Evolutionary conservation across 257 asterid species (phyloP), one percentile per base, ranked within the genome.

Genomic region (Nyctanthes arbortristis): DNA sequence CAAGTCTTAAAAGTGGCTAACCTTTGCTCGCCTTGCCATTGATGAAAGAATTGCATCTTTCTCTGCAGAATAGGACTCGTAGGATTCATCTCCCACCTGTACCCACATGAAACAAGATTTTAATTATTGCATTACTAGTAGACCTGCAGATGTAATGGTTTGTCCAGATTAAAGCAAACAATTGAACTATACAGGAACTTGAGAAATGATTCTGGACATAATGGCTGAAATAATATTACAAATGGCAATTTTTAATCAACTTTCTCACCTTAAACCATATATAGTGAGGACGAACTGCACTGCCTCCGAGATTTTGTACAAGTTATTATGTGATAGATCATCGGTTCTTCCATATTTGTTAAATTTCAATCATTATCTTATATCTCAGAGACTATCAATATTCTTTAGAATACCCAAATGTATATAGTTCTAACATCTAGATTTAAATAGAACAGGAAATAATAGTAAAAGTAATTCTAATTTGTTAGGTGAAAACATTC

Each of bases 11-110:
- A 37, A 56, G 71, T 68, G 59, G 68, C 90, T 77, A 74, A 93
- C 99, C 96, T 89, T 79, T 59, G 99, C 99, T 56, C 97, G 99
- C 71, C 93, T 80, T 25, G 87, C 89, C 70, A 93, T 77, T 73
- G 99, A 91, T 47, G 96, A 86, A 33, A 93, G 81, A 28, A 91
- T 89, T 37, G 87, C 96, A 65, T 91, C 93, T 81, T 84, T 93
- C 80, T 93, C 99, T 0, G 89, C 88, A 3, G 63, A 70, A 47
- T 87, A 93, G 30, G 96, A 91, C 80, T 87, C 96, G 0, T 86
- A 91, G 4, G 99, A 93, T 77, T 87, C 95, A 77, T 93, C 99
- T 73, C 99, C 99, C 55, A 82, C 96, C 98, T 93, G 86, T 73
- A 69, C 59, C 43, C 2, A 66, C 16, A 62, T 57, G 20, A 60